Evolutionary conservation across 768 basidiomycete genomes (phyloP), one percentile per base, ranked within the genome.

Genomic region (Tubosaeta brunneosetosa): DNA sequence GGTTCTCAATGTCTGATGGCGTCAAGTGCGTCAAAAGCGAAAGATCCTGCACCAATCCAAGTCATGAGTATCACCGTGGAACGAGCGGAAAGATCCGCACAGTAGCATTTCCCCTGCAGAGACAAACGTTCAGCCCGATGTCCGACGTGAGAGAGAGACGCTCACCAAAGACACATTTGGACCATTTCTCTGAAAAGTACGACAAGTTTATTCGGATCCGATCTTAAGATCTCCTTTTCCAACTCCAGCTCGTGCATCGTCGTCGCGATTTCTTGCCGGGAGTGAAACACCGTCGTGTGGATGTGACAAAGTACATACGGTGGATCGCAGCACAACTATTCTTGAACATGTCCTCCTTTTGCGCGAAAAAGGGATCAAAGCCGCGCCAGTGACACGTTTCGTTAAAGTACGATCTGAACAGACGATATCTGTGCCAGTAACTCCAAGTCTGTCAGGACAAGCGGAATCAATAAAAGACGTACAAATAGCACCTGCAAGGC

Each of bases 51-150:
- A n/a, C 3, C 26, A 27, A 44, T 44, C 27, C 7, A 17, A 29
- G 43, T 29, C 34, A 12, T 47, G 37, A 55, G 54, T 37, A 13
- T 47, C 44, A 19, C 10, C 25, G 3, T 7, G 13, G 14, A 43
- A 42, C 22, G 26, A 12, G 16, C 17, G 49, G 32, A n/a, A 46
- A 42, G 34, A 33, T 32, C 14, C 65, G 75, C 56, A 91, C 91
- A 25, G 94, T 97, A 13, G 94, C 93, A 66, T 97, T 97, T 42
- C 94, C 94, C 93, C 92, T 94, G 27, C 14, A 38, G 25, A 13
- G 3, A 9, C 5, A 48, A 10, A 31, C 12, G 17, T 60, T 60
- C 31, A 64, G 49, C 9, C 10, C 4, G 2, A 49, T 4, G 6
- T 49, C 32, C 46, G 25, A 38, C 32, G 36, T 6, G 11, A 25